Evolutionary conservation across 495 filamentous ascomycete genomes (phyloP), one percentile per base, ranked within the genome.

Genomic region (Rhizodiscina lignyota): DNA sequence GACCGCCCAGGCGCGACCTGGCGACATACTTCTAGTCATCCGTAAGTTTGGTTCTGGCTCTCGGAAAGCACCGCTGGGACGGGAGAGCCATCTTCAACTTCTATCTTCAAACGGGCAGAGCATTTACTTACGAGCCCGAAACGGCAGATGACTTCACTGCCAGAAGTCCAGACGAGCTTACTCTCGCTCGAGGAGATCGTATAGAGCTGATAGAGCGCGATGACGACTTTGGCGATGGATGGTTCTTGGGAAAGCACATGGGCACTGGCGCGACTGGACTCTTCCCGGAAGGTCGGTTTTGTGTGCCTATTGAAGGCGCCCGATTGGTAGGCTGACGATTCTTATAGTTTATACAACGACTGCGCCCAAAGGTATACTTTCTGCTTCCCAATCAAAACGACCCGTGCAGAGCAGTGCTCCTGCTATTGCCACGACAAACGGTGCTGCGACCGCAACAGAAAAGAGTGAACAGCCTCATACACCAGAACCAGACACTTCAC

Each of bases 151-250:
- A 93, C 56, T 96, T 96, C 57, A 61, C 70, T 45, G 81, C 86
- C 36, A 75, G 87, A 38, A 86, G 83, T 53, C 74, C 78, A 30
- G 91, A 99, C 58, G 91, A 99, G 61, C 69, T 99, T 47, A 89
- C 67, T 44, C 62, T 99, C 46, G 61, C 67, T 22, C 89, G 84
- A 43, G 84, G 84, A 40, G 86, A 94, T 47, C 77, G 79, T 21
- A 83, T 99, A 35, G 77, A 91, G 59, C 61, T 99, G 38, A 72
- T 94, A 27, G 89, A 96, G 53, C 72, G 91, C 41, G 87, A 96
- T 55, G 87, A 96, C 53, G 91, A 93, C 46, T 99, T 94, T 56
- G 81, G 81, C 34, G 91, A 99, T 61, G 91, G 89, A 36, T 99
- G 91, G 91, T 99, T 82, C 59, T 57, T 94, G 43, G 91, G 92